Evolutionary conservation across 139 green algal species (phyloP).

Genomic region (Haematococcus sp.): DNA sequence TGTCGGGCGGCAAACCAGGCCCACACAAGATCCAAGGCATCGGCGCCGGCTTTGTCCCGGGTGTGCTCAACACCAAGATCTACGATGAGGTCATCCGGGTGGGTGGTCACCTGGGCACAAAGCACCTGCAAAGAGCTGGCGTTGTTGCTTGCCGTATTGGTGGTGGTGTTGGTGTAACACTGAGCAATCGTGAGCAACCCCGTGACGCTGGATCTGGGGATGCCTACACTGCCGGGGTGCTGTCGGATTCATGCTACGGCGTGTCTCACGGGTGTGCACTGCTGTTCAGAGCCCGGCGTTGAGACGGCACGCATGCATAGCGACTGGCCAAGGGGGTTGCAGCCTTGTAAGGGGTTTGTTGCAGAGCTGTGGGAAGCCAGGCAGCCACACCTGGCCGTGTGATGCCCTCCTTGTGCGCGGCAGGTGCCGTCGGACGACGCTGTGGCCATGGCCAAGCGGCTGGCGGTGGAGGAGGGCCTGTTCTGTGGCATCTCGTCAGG

Average conservation of each 20-base stretch:
- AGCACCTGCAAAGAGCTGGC: no score
- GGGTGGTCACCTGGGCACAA: no score
- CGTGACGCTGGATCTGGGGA: neutral
- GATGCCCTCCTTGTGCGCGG: no score
- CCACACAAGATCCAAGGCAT: conserved; percentile 98
- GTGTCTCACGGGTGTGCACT: no score
- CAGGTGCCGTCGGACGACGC: conserved; percentile 79
- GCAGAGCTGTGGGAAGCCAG: no score
- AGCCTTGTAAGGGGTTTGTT: no score
- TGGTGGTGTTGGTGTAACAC: neutral
- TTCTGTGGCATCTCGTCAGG: conserved; percentile 90
- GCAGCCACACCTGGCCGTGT: no score
- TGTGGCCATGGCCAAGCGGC: conserved; percentile 81
- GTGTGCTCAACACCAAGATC: conserved; percentile 84
- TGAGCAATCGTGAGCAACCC: neutral
- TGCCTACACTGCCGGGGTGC: neutral
- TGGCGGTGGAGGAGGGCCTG: conserved; percentile 89
- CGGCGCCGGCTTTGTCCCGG: conserved; percentile 88
- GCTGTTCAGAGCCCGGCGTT: no score
- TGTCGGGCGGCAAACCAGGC: conserved; percentile 88
- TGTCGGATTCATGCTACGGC: neutral
- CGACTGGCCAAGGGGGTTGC: no score
- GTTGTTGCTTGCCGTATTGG: neutral
- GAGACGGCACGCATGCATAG: no score
- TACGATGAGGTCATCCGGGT: conserved; percentile 90